phyloP scores from a whole-genome alignment of 129 eudicot species.

The carrot (Daucus carota) region DH1_v3.0 NC_030385.2:42803501-42804000 shows the following conservation, averaged over 20 bases:
- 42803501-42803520: conserved; percentile 47
- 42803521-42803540: conserved; percentile 81
- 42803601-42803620: conserved; percentile 73
- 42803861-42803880: neutral
- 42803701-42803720: conserved; percentile 54
- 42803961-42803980: conserved; percentile 4
- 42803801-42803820: conserved; percentile 62
- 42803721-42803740: conserved; percentile 32
- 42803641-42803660: conserved; percentile 58
- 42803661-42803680: conserved; percentile 22
- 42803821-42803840: conserved; percentile 82
- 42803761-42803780: conserved; percentile 64
- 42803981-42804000: conserved; percentile 11
- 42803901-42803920: neutral
- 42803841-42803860: conserved; percentile 32
- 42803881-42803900: neutral
- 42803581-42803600: conserved; percentile 51
- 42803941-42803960: neutral
- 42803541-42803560: conserved; percentile 49
- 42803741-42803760: conserved; percentile 8
- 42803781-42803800: conserved; percentile 44
- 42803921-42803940: neutral
- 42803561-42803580: conserved; percentile 58
- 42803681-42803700: conserved; percentile 71
- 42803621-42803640: conserved; percentile 66